These are phyloP conservation scores for Mycena latifolia DNA, from an alignment of 768 basidiomycete genomes.

Conservation along the genomic window DNA sequence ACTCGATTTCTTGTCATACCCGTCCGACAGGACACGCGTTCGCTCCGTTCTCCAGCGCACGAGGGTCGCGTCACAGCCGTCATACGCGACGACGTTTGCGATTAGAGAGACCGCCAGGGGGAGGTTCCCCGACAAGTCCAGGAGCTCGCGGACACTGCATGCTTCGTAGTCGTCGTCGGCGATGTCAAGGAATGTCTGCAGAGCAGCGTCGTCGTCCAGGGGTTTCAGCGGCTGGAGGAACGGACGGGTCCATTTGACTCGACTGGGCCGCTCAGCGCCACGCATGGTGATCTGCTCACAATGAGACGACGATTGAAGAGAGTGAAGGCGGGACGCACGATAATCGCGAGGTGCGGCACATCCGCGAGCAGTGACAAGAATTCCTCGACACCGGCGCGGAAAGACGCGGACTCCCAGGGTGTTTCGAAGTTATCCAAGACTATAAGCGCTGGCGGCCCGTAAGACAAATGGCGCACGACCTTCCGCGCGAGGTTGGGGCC, in stretches of 20 bases:
- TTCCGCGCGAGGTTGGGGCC: background rate
- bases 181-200: constrained; percentile 4
- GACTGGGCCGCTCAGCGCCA: constrained; percentile 9
- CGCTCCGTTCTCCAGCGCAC: background rate
- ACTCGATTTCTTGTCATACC: background rate
- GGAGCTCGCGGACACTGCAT: background rate
- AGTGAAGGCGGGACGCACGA: background rate
- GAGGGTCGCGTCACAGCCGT: background rate
- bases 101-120: constrained; percentile 6
- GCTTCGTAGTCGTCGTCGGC: background rate
- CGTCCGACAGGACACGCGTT: constrained; percentile 1
- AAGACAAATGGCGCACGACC: background rate
- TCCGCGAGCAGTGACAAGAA: constrained; percentile 3
- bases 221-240: background rate
- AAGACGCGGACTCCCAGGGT: background rate
- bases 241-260: constrained; percentile 10
- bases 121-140: background rate
- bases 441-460: background rate
- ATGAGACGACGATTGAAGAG: background rate
- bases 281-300: constrained; percentile 10
- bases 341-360: background rate
- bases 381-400: background rate
- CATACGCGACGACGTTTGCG: background rate
- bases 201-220: background rate
- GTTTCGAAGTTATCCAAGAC: constrained; percentile 24